Evolutionary conservation across 495 filamentous ascomycete species (phyloP), one percentile per base, ranked within the genome.

Genomic region (Margaritispora aquatica): DNA sequence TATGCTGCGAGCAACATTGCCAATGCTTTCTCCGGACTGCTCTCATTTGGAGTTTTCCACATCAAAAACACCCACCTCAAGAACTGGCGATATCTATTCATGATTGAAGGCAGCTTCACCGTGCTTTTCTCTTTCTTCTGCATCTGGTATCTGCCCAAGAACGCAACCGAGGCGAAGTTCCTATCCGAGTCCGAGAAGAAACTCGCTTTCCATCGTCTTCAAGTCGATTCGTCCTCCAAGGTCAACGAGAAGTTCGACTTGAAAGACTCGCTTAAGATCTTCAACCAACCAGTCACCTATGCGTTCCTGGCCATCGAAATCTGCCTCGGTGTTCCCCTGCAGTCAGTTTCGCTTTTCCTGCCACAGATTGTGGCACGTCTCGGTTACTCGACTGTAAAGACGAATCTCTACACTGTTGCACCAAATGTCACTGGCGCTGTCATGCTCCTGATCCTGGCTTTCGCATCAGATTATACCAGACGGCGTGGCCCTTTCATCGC

Each of bases 1-100:
- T 92, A 91, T 67, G 88, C 88, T 0, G 88, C 86, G 0, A 84
- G 81, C 27, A 87, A 83, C 58, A 88, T 93, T 54, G 88, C 88
- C 31, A 85, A 82, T 51, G 89, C 88, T 20, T 92, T 91, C 66
- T 81, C 81, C 1, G 88, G 89, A 5, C 75, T 92, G 1, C 76
- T 93, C 17, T 83, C 89, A 0, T 92, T 87, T 55, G 89, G 87
- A 0, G 84, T 89, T 7, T 90, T 92, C 70, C 87, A 84, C 51
- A 91, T 92, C 65, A 58, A 53, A 8, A 71, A 75, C 26, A 57
- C 67, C 23, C 41, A 48, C 20, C 63, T 88, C 27, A 59, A 73
- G 1, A 72, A 77, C 20, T 93, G 89, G 89, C 76, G 84, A 2
- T 91, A 89, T 68, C 80, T 92, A 8, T 93, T 93, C 68, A 71